Percentiles rank a stretch among this genome's conserved stretches.
Evolutionary conservation across 345 rosid species (phyloP).

Genomic region (Atalantia buxifolia): DNA sequence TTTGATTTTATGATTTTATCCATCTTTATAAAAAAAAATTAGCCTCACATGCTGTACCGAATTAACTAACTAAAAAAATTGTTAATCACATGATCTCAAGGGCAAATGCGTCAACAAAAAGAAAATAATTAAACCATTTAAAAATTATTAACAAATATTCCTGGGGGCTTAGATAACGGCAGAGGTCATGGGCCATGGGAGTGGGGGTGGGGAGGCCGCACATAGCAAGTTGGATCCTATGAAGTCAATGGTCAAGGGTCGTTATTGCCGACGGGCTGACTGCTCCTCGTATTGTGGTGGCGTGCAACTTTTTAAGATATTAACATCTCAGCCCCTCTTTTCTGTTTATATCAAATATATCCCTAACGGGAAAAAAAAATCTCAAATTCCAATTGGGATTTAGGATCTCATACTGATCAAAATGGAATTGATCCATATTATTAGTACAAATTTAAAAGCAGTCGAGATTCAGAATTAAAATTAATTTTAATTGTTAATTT

Average conservation of each 20-base stretch:
- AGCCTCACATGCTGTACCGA: not conserved
- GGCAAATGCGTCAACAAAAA: not conserved
- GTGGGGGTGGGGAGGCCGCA: not conserved
- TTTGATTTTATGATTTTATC: not conserved
- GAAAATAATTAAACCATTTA: not conserved
- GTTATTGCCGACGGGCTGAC: constrained; percentile 23
- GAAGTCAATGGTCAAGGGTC: constrained; percentile 38
- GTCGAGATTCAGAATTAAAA: not conserved
- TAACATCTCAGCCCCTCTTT: not conserved
- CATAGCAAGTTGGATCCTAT: not conserved
- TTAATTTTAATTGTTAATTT: not conserved
- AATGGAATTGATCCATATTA: too few species aligned
- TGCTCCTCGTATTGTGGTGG: not conserved
- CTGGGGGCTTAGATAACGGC: not conserved
- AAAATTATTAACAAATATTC: not conserved
- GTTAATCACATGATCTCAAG: not conserved
- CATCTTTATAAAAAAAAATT: not conserved
- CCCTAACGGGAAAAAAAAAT: not conserved
- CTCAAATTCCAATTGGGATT: too few species aligned
- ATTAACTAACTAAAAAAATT: not conserved
- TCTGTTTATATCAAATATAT: not conserved
- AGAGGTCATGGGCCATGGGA: not conserved
- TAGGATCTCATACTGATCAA: not conserved
- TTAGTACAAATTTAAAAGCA: not conserved
- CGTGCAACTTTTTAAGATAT: too few species aligned